phyloP scores from a whole-genome alignment of 768 basidiomycete species.

The Russula sp. region DNA sequence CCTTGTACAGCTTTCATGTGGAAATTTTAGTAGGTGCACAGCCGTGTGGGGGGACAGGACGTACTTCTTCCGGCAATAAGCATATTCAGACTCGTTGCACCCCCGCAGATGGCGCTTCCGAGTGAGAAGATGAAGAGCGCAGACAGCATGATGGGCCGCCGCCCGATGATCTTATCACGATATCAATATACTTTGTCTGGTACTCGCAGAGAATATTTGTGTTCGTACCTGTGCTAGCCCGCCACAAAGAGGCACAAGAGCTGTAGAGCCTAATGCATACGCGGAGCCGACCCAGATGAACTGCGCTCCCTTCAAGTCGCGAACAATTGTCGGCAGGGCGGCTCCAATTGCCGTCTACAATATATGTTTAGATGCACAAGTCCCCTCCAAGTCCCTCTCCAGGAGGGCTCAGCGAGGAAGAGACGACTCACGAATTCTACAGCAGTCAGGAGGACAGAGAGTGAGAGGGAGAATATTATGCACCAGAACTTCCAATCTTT shows the following conservation, averaged over 20 bases:
- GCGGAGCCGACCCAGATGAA: constrained; percentile 27
- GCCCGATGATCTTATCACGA: constrained; percentile 28
- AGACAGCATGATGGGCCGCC: constrained; percentile 28
- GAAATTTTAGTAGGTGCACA: not conserved
- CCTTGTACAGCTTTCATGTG: constrained; percentile 18
- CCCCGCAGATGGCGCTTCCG: constrained; percentile 34
- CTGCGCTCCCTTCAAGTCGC: constrained; percentile 1
- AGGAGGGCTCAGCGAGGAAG: not conserved
- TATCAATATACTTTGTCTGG: not conserved
- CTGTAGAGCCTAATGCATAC: constrained; percentile 15
- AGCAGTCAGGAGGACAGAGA: constrained; percentile 14
- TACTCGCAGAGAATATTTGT: not conserved
- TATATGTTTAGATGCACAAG: not conserved
- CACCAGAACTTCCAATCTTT: constrained; percentile 24
- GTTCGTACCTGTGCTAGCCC: constrained; percentile 23
- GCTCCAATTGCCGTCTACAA: constrained; percentile 24
- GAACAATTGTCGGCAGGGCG: constrained; percentile 28
- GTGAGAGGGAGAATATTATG: constrained; percentile 18
- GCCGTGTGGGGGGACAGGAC: constrained; percentile 20
- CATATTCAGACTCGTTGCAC: constrained; percentile 30
- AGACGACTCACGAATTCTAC: constrained; percentile 14
- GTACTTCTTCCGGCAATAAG: constrained; percentile 24
- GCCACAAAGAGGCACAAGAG: constrained; percentile 28
- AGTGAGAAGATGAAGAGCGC: constrained; percentile 3
- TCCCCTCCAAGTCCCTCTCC: not conserved